A percentile compares a stretch with the other conserved stretches of the same genome.
Conservation (phyloP, 2,329 filamentous ascomycete species). For the Phyllosticta citrichinensis region DNA sequence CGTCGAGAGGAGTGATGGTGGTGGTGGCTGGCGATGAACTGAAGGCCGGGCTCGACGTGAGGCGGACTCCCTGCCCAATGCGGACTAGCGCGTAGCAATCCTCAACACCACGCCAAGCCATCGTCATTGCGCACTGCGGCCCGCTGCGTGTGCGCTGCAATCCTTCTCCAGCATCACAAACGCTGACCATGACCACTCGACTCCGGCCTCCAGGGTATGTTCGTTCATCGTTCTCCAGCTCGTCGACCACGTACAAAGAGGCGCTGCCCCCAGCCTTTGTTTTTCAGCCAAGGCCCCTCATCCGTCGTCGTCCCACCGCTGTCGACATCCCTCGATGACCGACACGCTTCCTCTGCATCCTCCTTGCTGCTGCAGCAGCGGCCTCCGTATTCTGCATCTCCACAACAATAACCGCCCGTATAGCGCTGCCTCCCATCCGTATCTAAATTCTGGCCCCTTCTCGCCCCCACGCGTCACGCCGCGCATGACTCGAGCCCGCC, state of each 20-base stretch:
- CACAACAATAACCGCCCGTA: neutral
- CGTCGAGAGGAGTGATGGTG: neutral
- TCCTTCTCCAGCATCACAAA: neutral
- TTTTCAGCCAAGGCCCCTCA: neutral
- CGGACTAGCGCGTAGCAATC: neutral
- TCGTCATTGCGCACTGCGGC: neutral
- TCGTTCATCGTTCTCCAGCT: neutral
- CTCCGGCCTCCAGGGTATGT: neutral
- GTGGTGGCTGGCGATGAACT: constrained; percentile 1
- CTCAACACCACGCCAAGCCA: constrained; percentile 10
- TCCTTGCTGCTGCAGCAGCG: neutral
- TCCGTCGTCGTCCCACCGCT: neutral
- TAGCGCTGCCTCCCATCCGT: neutral
- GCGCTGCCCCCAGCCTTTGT: neutral
- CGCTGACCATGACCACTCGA: neutral
- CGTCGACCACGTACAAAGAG: neutral
- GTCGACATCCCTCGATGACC: neutral
- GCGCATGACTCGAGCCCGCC: neutral
- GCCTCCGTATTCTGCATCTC: neutral
- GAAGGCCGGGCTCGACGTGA: neutral
- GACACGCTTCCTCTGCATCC: neutral
- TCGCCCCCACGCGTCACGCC: neutral
- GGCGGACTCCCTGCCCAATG: constrained; percentile 1
- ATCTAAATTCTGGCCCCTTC: neutral
- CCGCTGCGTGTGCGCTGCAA: neutral